Conservation (phyloP, 2,329 filamentous ascomycete genomes). For the Apiospora marii region DNA sequence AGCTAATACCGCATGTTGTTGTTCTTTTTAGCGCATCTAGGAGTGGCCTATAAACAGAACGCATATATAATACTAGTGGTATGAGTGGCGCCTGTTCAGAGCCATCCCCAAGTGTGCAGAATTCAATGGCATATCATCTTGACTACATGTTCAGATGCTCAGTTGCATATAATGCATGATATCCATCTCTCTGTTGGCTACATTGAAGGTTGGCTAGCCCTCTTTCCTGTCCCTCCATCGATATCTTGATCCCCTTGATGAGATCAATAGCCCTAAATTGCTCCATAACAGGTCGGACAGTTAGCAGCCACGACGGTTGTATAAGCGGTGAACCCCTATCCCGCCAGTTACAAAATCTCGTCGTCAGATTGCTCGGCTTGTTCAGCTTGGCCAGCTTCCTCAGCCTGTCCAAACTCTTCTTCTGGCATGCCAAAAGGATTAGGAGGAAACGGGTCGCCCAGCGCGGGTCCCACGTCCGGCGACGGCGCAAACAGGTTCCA, state of each 20-base stretch:
- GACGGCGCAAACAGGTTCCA: background rate
- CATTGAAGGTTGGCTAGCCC: background rate
- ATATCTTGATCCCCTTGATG: too few species aligned
- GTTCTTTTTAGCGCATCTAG: background rate
- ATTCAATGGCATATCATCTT: too few species aligned
- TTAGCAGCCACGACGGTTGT: background rate
- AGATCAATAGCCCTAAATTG: background rate
- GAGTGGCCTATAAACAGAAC: background rate
- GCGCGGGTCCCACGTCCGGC: background rate
- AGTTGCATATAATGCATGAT: background rate
- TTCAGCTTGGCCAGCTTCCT: too few species aligned
- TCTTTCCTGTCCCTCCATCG: background rate
- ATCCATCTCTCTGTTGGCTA: background rate
- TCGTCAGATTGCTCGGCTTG: too few species aligned
- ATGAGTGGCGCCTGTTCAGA: background rate
- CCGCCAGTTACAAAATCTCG: too few species aligned
- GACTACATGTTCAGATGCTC: too few species aligned
- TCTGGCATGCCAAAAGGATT: background rate
- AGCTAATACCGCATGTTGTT: background rate
- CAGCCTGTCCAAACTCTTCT: background rate
- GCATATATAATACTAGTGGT: background rate
- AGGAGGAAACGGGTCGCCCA: background rate
- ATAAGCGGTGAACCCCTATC: too few species aligned
- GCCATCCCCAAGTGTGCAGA: background rate
- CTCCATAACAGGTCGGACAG: background rate